Percentiles rank a stretch among this genome's conserved stretches.
Conservation (phyloP, 345 rosid species). For the Hypericum perforatum region DNA sequence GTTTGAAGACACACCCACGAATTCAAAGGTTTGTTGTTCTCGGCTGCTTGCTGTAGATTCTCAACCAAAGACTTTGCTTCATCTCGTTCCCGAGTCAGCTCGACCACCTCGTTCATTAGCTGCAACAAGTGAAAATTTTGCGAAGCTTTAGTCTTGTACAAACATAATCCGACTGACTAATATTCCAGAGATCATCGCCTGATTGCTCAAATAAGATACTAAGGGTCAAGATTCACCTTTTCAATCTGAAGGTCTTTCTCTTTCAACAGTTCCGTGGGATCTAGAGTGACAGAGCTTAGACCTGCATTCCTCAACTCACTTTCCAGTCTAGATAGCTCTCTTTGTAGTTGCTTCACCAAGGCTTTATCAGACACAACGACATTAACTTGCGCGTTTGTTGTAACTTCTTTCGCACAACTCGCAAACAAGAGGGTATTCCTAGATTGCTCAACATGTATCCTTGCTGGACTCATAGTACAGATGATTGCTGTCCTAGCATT, state of each 20-base stretch:
- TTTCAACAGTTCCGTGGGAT: conserved; percentile 38
- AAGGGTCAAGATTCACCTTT: conserved; percentile 36
- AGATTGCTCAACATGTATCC: conserved; percentile 87
- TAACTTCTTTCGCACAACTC: conserved; percentile 88
- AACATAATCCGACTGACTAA: no score
- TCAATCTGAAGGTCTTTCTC: conserved; percentile 75
- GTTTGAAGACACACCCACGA: conserved; percentile 16
- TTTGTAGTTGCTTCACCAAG: conserved; percentile 78
- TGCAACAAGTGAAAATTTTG: conserved; percentile 22
- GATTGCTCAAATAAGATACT: neutral
- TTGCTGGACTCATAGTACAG: conserved; percentile 90
- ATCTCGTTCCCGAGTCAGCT: conserved; percentile 44
- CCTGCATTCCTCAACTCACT: conserved; percentile 49
- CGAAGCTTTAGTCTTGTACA: neutral
- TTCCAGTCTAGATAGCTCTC: conserved; percentile 81
- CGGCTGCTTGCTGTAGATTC: conserved; percentile 35
- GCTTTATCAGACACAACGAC: conserved; percentile 84
- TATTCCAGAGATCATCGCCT: no score
- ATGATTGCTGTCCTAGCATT: conserved; percentile 88
- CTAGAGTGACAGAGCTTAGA: conserved; percentile 26
- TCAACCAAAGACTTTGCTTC: conserved; percentile 51
- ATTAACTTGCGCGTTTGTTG: conserved; percentile 81
- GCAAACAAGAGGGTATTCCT: conserved; percentile 91
- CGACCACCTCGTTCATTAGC: conserved; percentile 53
- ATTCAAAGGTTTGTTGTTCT: conserved; percentile 27